These are phyloP conservation scores for Ophiostoma pallidulum DNA, from an alignment of 2,329 filamentous ascomycete species.

Conservation along the genomic window DNA sequence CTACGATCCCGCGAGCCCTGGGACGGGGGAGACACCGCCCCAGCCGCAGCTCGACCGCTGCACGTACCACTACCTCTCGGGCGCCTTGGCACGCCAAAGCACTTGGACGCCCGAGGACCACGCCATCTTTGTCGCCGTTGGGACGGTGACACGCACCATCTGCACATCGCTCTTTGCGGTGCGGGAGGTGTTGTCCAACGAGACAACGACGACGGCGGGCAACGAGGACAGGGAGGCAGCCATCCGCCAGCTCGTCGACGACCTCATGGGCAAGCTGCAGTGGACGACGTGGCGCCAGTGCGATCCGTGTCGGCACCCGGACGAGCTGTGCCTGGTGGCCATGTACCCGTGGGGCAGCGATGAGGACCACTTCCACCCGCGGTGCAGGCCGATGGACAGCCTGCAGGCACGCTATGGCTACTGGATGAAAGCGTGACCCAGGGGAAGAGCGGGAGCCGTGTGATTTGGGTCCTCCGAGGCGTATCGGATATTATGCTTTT, in stretches of 20 bases:
- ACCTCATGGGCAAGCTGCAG: constrained; percentile 22
- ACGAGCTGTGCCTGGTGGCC: constrained; percentile 29
- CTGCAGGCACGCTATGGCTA: background rate
- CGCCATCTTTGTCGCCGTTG: constrained; percentile 35
- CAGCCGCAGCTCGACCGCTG: constrained; percentile 30
- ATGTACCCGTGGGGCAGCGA: constrained; percentile 30
- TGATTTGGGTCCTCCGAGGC: too few relatives aligned
- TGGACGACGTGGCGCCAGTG: constrained; percentile 30
- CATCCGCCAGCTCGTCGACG: constrained; percentile 6
- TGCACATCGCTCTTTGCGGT: constrained; percentile 28
- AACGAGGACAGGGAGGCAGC: background rate
- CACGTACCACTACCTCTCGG: constrained; percentile 33
- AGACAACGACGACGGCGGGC: background rate
- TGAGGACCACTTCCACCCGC: constrained; percentile 18
- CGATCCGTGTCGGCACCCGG: constrained; percentile 19
- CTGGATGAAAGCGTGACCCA: background rate
- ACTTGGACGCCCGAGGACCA: constrained; percentile 32
- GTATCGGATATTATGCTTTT: background rate
- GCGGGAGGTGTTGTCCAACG: constrained; percentile 18
- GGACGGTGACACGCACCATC: constrained; percentile 29
- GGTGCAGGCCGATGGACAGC: constrained; percentile 3
- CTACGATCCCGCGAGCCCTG: constrained; percentile 27
- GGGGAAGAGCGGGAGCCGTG: too few relatives aligned
- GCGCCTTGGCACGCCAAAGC: constrained; percentile 18
- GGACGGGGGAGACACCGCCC: constrained; percentile 7